Conservation (phyloP, 345 rosid species). For the Salix brachista region DNA sequence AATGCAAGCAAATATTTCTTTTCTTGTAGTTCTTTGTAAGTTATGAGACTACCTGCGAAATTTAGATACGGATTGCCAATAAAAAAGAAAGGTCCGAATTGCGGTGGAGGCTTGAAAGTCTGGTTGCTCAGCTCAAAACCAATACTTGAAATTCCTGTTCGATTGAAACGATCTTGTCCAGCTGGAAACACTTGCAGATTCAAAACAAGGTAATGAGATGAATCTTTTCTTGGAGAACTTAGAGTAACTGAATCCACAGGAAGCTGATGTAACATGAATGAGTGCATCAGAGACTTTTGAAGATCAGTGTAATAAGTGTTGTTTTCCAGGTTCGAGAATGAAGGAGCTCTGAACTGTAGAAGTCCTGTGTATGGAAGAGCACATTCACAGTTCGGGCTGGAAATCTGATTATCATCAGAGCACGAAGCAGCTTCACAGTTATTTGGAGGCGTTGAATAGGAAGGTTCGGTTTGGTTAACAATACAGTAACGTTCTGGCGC, state of each 20-base stretch:
- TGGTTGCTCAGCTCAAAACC: conserved; percentile 61
- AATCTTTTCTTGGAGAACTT: conserved; percentile 52
- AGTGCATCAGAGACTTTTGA: conserved; percentile 17
- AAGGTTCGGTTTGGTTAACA: conserved; percentile 10
- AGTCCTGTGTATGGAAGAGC: conserved; percentile 62
- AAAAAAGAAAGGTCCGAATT: conserved; percentile 63
- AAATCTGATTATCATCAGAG: conserved; percentile 22
- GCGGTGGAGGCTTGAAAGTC: conserved; percentile 50
- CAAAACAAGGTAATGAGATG: conserved; percentile 38
- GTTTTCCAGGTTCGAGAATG: conserved; percentile 58
- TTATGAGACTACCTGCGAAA: conserved; percentile 47
- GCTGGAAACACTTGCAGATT: conserved; percentile 52
- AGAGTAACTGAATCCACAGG: conserved; percentile 62
- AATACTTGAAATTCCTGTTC: conserved; percentile 34
- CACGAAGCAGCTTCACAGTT: conserved; percentile 46
- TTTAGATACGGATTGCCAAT: conserved; percentile 25
- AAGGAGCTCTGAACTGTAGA: conserved; percentile 54
- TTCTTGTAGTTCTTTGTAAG: not conserved
- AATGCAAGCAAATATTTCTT: too few species aligned
- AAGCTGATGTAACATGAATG: conserved; percentile 31
- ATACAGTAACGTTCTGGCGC: conserved; percentile 37
- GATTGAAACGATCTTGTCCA: conserved; percentile 42
- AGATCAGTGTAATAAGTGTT: conserved; percentile 33
- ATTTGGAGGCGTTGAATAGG: conserved; percentile 38
- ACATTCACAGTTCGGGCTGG: conserved; percentile 66